phyloP scores from a whole-genome alignment of 2,329 filamentous ascomycete species.

The Nakataea oryzae region DNA sequence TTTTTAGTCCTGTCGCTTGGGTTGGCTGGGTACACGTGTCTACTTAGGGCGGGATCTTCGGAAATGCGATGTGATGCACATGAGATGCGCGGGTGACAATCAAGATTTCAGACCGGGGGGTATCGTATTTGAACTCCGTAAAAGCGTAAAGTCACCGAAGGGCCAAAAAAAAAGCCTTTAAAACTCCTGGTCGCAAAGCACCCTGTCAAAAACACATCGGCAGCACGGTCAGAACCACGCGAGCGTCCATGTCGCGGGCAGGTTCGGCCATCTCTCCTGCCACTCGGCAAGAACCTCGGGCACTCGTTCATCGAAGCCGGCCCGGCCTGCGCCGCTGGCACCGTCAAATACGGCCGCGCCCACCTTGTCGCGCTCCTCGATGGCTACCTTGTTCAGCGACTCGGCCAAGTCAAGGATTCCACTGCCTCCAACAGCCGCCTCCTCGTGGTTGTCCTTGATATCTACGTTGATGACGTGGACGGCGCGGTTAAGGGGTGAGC shows the following conservation, averaged over 20 bases:
- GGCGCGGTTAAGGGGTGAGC: slow-evolving; percentile 76
- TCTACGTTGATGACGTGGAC: slow-evolving; percentile 98
- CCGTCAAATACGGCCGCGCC: slow-evolving; percentile 59
- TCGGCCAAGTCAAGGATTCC: slow-evolving; percentile 89
- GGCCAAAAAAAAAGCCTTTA: not conserved
- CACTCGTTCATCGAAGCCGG: slow-evolving; percentile 83
- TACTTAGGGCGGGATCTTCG: no score
- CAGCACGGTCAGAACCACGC: slow-evolving; percentile 66
- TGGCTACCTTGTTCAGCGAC: slow-evolving; percentile 69
- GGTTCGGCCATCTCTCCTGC: slow-evolving; percentile 89
- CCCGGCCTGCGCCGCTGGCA: slow-evolving; percentile 54
- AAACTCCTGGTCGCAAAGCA: slow-evolving; percentile 5
- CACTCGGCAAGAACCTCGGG: slow-evolving; percentile 85
- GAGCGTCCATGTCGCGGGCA: slow-evolving; percentile 88
- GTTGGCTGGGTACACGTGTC: no score
- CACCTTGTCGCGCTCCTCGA: slow-evolving; percentile 59
- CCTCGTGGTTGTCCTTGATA: slow-evolving; percentile 97
- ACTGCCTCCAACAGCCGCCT: slow-evolving; percentile 79
- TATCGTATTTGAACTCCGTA: not conserved
- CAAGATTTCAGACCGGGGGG: not conserved
- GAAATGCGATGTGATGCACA: not conserved
- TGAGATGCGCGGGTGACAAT: not conserved
- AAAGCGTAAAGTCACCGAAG: not conserved
- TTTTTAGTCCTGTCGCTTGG: no score
- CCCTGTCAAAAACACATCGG: slow-evolving; percentile 1